Evolutionary conservation across 2,329 filamentous ascomycete species (phyloP), one percentile per base, ranked within the genome.

Genomic region (Leptographium lundbergii): DNA sequence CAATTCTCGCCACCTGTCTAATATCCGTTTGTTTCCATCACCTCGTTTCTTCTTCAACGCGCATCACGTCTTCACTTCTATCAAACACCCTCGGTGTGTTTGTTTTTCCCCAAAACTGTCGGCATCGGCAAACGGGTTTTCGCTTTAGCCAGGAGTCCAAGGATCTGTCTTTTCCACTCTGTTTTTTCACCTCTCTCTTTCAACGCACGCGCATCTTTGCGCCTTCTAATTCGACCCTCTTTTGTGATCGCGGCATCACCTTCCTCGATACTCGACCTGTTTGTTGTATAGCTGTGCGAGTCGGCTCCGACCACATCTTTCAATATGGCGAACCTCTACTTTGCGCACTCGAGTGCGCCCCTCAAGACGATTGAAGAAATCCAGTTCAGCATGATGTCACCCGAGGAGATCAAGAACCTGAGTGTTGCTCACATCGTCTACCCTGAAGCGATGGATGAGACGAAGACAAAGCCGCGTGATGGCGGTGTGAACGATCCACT

Each of bases 361-460:
- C 82, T 97, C 82, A 92, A 94, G 80, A 95, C 88, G 66, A 91
- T 99, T 69, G 87, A 96, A 81, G 95, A 99, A 81, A 96, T 99
- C 68, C 95, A 99, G 80, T 99, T 99, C 71, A 94, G 94, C 70
- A 83, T 99, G 71, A 84, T 99, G 74, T 95, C 94, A 42, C 94
- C 94, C 29, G 94, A 99, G 73, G 95, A 99, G 78, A 96, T 97
- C 75, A 97, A 99, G 80, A 91, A 88, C 69, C 95, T 97, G 90
- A 96, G 91, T 75, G 92, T 97, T 64, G 88, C 86, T 67, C 89
- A 96, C 72, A 92, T 99, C 71, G 82, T 94, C 72, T 97, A 96
- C 71, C 91, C 94, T n/a, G 94, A 99, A 78, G 97, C 94, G 32
- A 96, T 99, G 94, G 94, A 99, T 70, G 94, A 99, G 74, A 87